A percentile compares a stretch with the other conserved stretches of the same genome.
Conservation (phyloP, 768 basidiomycete species). For the Sporobolomyces pararoseus region DNA sequence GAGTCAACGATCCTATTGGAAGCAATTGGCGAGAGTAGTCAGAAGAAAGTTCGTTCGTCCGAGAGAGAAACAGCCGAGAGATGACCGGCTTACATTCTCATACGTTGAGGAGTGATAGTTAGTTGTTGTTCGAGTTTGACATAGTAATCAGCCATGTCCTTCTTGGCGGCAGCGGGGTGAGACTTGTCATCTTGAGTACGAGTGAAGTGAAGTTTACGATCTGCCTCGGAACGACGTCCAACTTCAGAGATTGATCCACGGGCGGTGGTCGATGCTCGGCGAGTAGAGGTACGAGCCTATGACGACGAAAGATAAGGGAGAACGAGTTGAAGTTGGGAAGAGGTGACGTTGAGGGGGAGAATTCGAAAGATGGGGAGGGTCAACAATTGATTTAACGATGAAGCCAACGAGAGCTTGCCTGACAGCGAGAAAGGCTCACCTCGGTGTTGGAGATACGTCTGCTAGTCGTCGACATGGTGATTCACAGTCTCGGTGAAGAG, state of each 20-base stretch:
- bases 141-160: conserved; percentile 42
- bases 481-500: not conserved
- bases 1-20: conserved; percentile 81
- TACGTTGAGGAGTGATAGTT: conserved; percentile 79
- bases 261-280: conserved; percentile 19
- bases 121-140: conserved; percentile 52
- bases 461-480: conserved; percentile 1
- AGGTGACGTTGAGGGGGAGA: conserved; percentile 9
- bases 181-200: conserved; percentile 55
- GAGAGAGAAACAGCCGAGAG: not conserved
- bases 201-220: conserved; percentile 29
- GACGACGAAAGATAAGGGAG: too few relatives aligned
- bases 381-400: not conserved
- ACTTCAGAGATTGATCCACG: conserved; percentile 35
- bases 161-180: conserved; percentile 81
- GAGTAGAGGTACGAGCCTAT: conserved; percentile 20
- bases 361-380: not conserved
- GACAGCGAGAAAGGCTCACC: not conserved
- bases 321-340: not conserved
- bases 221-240: conserved; percentile 24
- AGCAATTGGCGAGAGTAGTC: not conserved
- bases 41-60: conserved; percentile 46
- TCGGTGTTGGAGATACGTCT: conserved; percentile 12
- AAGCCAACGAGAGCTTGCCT: not conserved
- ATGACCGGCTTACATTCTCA: conserved; percentile 55